These are phyloP conservation scores for Tulasnella sp. DNA, from an alignment of 768 basidiomycete species.

Conservation along the genomic window DNA sequence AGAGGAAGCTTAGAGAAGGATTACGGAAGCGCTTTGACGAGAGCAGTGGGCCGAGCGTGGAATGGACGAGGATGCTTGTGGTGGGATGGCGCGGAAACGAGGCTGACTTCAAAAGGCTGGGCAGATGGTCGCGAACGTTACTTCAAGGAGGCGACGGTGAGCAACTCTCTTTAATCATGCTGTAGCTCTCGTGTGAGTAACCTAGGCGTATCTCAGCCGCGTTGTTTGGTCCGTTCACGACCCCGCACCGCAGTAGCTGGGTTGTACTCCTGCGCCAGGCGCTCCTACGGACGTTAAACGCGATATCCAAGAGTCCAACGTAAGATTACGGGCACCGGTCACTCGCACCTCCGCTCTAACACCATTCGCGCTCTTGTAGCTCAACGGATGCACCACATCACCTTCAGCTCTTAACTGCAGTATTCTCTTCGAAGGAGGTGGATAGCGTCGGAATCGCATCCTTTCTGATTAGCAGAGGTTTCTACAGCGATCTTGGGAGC, in stretches of 20 bases:
- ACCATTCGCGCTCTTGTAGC: conserved; percentile 27
- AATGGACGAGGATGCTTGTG: conserved; percentile 51
- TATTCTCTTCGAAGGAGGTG: conserved; percentile 30
- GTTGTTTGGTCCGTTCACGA: conserved; percentile 32
- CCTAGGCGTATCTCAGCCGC: conserved; percentile 24
- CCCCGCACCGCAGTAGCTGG: conserved; percentile 41
- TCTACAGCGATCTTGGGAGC: conserved; percentile 28
- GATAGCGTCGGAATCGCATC: not conserved
- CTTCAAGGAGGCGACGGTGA: not conserved
- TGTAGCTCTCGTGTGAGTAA: not conserved
- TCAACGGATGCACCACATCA: conserved; percentile 37
- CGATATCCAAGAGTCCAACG: conserved; percentile 40
- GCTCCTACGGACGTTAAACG: conserved; percentile 39
- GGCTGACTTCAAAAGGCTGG: conserved; percentile 27
- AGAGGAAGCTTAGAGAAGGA: conserved; percentile 32
- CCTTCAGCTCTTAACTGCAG: conserved; percentile 39
- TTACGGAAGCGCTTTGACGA: conserved; percentile 39
- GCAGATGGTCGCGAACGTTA: conserved; percentile 26
- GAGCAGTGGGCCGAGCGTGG: conserved; percentile 11
- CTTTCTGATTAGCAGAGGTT: conserved; percentile 10
- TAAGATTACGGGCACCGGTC: conserved; percentile 27
- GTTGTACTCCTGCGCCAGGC: conserved; percentile 45
- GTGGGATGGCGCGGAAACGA: conserved; percentile 35
- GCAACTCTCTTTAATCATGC: not conserved
- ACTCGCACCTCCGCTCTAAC: not conserved